These are phyloP conservation scores for Hypericum perforatum DNA, from an alignment of 345 rosid genomes.

Conservation along the genomic window DNA sequence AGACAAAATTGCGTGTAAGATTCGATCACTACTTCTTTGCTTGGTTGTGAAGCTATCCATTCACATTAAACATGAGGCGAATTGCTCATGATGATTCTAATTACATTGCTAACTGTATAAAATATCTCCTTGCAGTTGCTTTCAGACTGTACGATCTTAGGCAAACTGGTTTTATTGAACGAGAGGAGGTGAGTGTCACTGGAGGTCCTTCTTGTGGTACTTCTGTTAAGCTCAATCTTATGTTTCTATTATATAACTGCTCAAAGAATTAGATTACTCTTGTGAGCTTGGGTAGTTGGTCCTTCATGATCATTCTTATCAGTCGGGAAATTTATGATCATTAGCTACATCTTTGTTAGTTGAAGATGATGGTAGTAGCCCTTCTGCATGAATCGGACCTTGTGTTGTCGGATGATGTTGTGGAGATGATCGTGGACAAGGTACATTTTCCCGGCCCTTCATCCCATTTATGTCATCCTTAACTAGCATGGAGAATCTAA, in stretches of 20 bases:
- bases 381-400: slow-evolving; percentile 85
- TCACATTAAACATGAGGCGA: too few species aligned
- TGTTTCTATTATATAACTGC: too few species aligned
- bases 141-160: slow-evolving; percentile 75
- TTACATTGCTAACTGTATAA: not conserved
- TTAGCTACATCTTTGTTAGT: slow-evolving; percentile 20
- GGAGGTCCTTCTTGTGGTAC: not conserved
- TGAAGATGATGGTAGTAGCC: slow-evolving; percentile 92
- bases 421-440: slow-evolving; percentile 70
- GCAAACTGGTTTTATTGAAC: slow-evolving; percentile 79
- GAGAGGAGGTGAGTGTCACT: slow-evolving; percentile 56
- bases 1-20: slow-evolving; percentile 65
- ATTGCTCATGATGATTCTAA: too few species aligned
- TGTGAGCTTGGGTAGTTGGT: too few species aligned
- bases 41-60: too few species aligned
- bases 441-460: slow-evolving; percentile 19
- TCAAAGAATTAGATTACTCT: too few species aligned
- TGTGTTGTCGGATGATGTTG: slow-evolving; percentile 48
- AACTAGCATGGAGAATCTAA: slow-evolving; percentile 1
- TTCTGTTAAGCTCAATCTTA: not conserved
- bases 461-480: not conserved
- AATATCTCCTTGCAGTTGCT: slow-evolving; percentile 49
- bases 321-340: too few species aligned
- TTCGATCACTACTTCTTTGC: slow-evolving; percentile 1
- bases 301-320: too few species aligned